Base-by-base conservation (phyloP, 1,284 basidiomycete genomes). In the Malassezia restricta region DNA sequence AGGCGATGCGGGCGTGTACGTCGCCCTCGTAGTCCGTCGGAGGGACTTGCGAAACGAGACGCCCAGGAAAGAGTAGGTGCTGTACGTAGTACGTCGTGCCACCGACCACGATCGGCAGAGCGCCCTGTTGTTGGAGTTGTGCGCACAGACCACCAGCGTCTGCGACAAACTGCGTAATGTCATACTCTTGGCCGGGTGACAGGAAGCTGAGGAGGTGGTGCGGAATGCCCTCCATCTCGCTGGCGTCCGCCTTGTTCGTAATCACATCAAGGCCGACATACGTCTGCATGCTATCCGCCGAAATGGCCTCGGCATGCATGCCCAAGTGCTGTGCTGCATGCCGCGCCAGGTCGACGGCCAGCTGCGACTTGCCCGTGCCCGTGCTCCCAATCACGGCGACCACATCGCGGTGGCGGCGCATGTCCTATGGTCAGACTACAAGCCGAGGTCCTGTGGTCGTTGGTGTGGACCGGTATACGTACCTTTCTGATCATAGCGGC, bases 51-150 rank as follows among this genome's bases (percentile, higher is more conserved):
- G 66, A 57, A 15, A 72, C 63, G 38, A 75, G 59, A n/a, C 69
- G 59, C 14, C 74, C 69, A 4, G 75, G 75, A 53, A 77, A 75
- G 30, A 77, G 56, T 37, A 92, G 79, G 72, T 99, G 88, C 71
- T 98, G 92, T 17, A 94, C 84, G 82, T 94, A 99, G 74, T 99
- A 99, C 14, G 87, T 83, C 0, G 92, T 98, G 6, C 92, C 92
- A 3, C 92, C 92, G 42, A 92, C 90, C 4, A 94, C 77, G 49
- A 99, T 86, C 0, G 91, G 90, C 6, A 95, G 74, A 49, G 83
- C 77, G 1, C 78, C 74, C 63, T 78, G 76, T 31, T 61, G 8
- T 4, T 54, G 44, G 42, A 84, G 81, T 46, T 83, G 80, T 29
- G 83, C 77, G 38, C 87, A 86, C 14, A 66, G 57, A 17, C 47